Evolutionary conservation across 176 grass and related monocot genomes (phyloP).

Genomic region (Musa itinerans): DNA sequence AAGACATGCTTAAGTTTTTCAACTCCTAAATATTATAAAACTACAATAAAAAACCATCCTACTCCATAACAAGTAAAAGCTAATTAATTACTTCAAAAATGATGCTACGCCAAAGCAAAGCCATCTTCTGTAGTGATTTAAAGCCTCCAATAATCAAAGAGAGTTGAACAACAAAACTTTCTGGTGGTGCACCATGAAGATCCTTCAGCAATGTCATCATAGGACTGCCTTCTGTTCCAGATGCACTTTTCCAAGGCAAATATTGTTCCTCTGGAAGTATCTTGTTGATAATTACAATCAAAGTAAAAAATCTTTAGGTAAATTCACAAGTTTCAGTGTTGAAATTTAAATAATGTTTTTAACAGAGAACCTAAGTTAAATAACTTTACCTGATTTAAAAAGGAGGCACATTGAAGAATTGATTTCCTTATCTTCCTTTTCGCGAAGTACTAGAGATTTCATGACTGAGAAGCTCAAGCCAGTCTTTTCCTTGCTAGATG

Average conservation of each 20-base stretch:
- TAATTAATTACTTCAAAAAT: conserved; percentile 48
- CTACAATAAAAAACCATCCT: not conserved
- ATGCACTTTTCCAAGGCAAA: conserved; percentile 24
- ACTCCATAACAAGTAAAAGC: not conserved
- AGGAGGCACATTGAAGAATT: conserved; percentile 52
- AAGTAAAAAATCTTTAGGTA: conserved; percentile 18
- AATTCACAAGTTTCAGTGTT: conserved; percentile 11
- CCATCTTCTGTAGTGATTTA: conserved; percentile 83
- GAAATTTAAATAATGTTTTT: not conserved
- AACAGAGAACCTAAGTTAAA: not conserved
- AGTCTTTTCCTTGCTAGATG: conserved; percentile 62
- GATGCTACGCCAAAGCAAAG: conserved; percentile 65
- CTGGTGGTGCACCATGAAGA: conserved; percentile 79
- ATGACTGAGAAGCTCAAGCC: conserved; percentile 80
- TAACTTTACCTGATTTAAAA: conserved; percentile 61
- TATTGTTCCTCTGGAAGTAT: conserved; percentile 55
- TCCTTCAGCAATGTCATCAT: conserved; percentile 35
- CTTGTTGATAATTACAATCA: conserved; percentile 24
- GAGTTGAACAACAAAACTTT: conserved; percentile 74
- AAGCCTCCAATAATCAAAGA: conserved; percentile 54
- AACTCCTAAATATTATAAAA: not conserved
- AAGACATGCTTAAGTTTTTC: not conserved
- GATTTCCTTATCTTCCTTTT: conserved; percentile 88
- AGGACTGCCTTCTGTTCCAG: conserved; percentile 24
- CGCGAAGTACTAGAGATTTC: conserved; percentile 82